Conservation (phyloP, 1,284 basidiomycete species). For the Clitocybe nebularis region DNA sequence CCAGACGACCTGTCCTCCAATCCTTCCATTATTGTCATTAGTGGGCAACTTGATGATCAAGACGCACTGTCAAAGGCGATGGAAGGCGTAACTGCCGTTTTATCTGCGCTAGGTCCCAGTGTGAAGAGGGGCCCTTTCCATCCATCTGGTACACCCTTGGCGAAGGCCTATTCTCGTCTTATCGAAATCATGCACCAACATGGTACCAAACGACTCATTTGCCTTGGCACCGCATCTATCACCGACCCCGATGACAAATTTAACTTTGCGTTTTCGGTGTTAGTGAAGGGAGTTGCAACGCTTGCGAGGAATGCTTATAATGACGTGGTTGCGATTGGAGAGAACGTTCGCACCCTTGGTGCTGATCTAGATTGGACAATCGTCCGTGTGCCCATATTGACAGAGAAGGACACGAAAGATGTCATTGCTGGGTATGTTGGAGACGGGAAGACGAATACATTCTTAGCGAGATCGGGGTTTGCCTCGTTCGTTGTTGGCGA, state of each 20-base stretch:
- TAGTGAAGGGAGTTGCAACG: conserved; percentile 35
- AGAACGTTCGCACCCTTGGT: conserved; percentile 45
- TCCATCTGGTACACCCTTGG: conserved; percentile 50
- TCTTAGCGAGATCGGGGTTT: conserved; percentile 50
- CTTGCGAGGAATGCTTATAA: conserved; percentile 35
- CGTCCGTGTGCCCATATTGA: conserved; percentile 58
- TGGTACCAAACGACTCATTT: conserved; percentile 53
- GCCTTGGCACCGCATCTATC: conserved; percentile 62
- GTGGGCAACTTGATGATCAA: conserved; percentile 52
- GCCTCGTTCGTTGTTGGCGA: conserved; percentile 57
- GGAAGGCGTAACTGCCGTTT: conserved; percentile 52
- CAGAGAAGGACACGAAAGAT: conserved; percentile 38
- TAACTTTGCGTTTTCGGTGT: conserved; percentile 41
- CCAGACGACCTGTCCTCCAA: conserved; percentile 44
- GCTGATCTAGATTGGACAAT: conserved; percentile 62
- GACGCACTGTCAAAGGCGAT: conserved; percentile 47
- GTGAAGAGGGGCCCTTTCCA: conserved; percentile 27
- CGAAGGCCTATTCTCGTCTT: conserved; percentile 50
- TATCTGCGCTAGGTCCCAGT: conserved; percentile 63
- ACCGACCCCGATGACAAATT: conserved; percentile 56
- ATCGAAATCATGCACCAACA: conserved; percentile 51
- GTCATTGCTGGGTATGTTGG: conserved; percentile 61
- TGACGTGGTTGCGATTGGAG: conserved; percentile 47
- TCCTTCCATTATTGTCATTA: conserved; percentile 42
- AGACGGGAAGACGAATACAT: conserved; percentile 48